A percentile compares a stretch with the other conserved stretches of the same genome.
These are phyloP conservation scores for Trichophyton schoenleinii DNA, from an alignment of 2,329 filamentous ascomycete species.

Conservation along the genomic window DNA sequence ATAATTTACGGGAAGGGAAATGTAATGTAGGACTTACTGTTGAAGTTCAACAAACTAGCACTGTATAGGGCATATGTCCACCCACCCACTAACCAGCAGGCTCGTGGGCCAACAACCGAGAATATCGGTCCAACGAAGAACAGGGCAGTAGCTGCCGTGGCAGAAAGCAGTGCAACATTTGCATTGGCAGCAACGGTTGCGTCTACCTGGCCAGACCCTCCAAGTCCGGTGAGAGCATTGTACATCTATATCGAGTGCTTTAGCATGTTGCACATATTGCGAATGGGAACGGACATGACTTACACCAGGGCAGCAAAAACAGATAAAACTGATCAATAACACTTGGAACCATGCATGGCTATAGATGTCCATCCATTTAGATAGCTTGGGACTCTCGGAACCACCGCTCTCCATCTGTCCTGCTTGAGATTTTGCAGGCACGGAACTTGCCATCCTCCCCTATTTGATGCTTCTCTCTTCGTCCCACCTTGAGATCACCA, in stretches of 20 bases:
- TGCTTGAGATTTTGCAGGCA: not conserved
- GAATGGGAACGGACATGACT: constrained; percentile 14
- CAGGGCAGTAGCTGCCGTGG: constrained; percentile 33
- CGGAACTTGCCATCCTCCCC: not conserved
- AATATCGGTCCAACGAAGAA: constrained; percentile 37
- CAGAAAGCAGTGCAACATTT: constrained; percentile 33
- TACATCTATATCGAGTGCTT: constrained; percentile 30
- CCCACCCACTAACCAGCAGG: constrained; percentile 34
- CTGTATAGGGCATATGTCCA: constrained; percentile 38
- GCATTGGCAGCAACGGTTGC: constrained; percentile 36
- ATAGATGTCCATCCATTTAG: constrained; percentile 19
- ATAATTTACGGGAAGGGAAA: not conserved
- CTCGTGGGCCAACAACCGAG: constrained; percentile 31
- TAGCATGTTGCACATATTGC: not conserved
- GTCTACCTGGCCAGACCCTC: constrained; percentile 37
- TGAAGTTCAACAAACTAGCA: constrained; percentile 35
- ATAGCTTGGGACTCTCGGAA: not conserved
- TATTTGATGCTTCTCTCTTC: not conserved
- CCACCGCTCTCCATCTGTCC: not conserved
- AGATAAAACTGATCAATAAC: constrained; percentile 38
- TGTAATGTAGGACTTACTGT: constrained; percentile 19
- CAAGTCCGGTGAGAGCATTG: constrained; percentile 36
- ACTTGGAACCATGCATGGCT: constrained; percentile 39
- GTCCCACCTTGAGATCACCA: not conserved
- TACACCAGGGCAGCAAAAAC: constrained; percentile 38